Percentiles rank a stretch among this genome's conserved stretches.
phyloP scores from a whole-genome alignment of 192 early-diverging fungal species.

The Spinellus fusiger region DNA sequence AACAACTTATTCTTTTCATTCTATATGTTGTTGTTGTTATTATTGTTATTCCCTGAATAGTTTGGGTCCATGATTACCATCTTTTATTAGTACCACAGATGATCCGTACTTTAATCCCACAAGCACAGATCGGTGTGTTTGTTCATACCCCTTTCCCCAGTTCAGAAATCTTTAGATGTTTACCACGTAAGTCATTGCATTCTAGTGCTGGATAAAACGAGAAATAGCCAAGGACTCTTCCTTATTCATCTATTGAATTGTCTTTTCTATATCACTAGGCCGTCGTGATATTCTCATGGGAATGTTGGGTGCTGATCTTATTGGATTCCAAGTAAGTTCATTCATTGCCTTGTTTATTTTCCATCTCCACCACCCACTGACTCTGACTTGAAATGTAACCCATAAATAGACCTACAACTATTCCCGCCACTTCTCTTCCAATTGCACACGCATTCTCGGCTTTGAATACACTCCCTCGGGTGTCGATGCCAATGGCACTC shows the following conservation, averaged over 20 bases:
- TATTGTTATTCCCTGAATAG: constrained; percentile 31
- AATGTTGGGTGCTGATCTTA: constrained; percentile 86
- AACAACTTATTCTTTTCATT: neutral
- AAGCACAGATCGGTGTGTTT: constrained; percentile 88
- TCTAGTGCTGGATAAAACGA: neutral
- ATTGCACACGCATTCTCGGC: constrained; percentile 90
- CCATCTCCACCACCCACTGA: neutral
- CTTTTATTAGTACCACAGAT: constrained; percentile 86
- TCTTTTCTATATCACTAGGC: constrained; percentile 26
- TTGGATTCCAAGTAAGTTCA: constrained; percentile 78
- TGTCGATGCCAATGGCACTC: constrained; percentile 73
- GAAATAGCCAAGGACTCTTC: neutral
- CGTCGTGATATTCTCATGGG: constrained; percentile 81
- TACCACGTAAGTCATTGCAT: constrained; percentile 67
- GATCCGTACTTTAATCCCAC: constrained; percentile 71
- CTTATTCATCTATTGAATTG: neutral
- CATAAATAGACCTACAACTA: constrained; percentile 76
- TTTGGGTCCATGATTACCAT: constrained; percentile 99
- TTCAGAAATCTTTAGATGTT: constrained; percentile 92
- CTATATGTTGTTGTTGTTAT: constrained; percentile 17
- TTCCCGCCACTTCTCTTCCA: constrained; percentile 87
- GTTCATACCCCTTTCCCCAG: constrained; percentile 95
- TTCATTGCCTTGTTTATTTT: constrained; percentile 2
- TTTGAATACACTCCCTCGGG: constrained; percentile 87
- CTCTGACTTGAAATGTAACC: neutral